Percentiles rank a stretch among this genome's conserved stretches.
Conservation (phyloP, 306 rosid species). For the Gynostemma pentaphyllum region DNA sequence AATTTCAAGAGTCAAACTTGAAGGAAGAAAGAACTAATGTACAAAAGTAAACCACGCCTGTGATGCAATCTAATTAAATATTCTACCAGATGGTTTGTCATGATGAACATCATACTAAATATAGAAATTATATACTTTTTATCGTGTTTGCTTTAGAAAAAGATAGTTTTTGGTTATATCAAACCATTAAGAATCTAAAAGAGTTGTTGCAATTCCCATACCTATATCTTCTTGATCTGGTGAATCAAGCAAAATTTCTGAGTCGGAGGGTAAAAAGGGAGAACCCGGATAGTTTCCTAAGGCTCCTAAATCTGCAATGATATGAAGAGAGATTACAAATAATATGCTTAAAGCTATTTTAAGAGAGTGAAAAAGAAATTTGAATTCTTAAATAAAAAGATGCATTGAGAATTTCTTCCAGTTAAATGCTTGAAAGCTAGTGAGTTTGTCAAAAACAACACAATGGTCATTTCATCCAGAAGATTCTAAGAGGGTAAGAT, state of each 20-base stretch:
- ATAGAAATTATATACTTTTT: neutral
- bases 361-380: neutral
- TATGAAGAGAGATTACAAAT: neutral
- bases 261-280: slow-evolving; percentile 86
- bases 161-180: neutral
- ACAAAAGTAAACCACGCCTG: neutral
- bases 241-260: slow-evolving; percentile 85
- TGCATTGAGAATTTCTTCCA: neutral
- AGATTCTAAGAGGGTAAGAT: neutral
- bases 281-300: slow-evolving; percentile 89
- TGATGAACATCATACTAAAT: neutral
- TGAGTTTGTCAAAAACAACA: neutral
- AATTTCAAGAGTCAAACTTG: neutral
- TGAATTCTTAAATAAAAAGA: neutral
- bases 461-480: neutral
- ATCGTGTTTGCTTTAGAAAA: neutral
- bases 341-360: neutral
- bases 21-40: neutral
- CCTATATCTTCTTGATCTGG: slow-evolving; percentile 95
- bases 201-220: slow-evolving; percentile 13
- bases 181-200: neutral
- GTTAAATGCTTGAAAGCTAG: neutral
- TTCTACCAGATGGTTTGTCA: neutral
- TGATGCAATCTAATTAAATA: neutral
- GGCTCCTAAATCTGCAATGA: slow-evolving; percentile 83